Evolutionary conservation across 208 protist genomes (phyloP).

Genomic region (Tritrichomonas musculus): DNA sequence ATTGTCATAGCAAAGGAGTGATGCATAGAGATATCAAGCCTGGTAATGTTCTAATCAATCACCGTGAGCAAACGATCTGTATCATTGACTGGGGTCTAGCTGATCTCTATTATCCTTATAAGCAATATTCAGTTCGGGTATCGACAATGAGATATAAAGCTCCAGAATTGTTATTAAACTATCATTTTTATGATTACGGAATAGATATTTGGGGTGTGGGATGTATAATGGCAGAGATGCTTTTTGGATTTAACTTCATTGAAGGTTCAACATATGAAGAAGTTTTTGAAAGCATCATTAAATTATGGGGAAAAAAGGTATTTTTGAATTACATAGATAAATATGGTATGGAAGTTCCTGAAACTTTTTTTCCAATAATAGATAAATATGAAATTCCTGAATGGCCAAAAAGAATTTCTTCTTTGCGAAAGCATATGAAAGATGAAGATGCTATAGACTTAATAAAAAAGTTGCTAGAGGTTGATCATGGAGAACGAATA

Average conservation of each 20-base stretch:
- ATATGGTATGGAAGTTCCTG: neutral
- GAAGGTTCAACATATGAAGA: neutral
- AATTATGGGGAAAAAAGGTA: neutral
- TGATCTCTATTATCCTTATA: conserved; percentile 92
- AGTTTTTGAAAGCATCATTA: neutral
- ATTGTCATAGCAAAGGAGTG: neutral
- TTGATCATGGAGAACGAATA: neutral
- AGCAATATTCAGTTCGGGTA: conserved; percentile 94
- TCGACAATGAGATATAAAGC: conserved; percentile 96
- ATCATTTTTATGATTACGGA: conserved; percentile 95
- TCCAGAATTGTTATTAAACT: conserved; percentile 90
- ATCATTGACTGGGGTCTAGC: conserved; percentile 86
- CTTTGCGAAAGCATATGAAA: neutral
- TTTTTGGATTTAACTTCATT: conserved; percentile 70
- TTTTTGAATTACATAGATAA: neutral
- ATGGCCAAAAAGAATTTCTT: neutral
- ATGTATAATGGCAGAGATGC: conserved; percentile 94
- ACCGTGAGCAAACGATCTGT: conserved; percentile 72
- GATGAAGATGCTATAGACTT: neutral
- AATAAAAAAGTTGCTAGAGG: neutral
- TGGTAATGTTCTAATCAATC: conserved; percentile 98
- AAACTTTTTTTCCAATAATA: neutral
- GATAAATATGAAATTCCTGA: neutral
- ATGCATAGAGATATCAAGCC: conserved; percentile 66
- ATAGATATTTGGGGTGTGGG: conserved; percentile 96